phyloP scores from a whole-genome alignment of 2,329 filamentous ascomycete genomes.

The Phoma sp. region DNA sequence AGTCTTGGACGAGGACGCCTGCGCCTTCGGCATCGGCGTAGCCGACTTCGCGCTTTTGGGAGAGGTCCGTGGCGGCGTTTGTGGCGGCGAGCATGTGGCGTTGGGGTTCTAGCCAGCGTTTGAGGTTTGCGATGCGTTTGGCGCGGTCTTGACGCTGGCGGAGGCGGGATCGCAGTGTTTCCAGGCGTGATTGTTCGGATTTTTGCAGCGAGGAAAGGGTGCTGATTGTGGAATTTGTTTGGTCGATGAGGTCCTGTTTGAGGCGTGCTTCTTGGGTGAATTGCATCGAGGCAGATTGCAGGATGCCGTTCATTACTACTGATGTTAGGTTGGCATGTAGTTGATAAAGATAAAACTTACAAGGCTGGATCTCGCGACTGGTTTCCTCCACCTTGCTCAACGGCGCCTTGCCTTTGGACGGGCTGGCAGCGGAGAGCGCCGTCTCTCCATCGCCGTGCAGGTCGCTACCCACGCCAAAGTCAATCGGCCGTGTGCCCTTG shows the following conservation, averaged over 20 bases:
- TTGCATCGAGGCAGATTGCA: conserved; percentile 78
- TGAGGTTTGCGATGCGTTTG: conserved; percentile 79
- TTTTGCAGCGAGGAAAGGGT: conserved; percentile 80
- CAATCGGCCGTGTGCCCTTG: conserved; percentile 85
- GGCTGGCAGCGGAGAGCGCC: conserved; percentile 49
- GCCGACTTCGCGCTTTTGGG: conserved; percentile 54
- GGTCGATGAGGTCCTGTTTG: conserved; percentile 84
- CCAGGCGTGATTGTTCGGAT: conserved; percentile 76
- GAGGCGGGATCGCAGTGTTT: conserved; percentile 71
- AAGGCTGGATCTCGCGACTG: conserved; percentile 79
- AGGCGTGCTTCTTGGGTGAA: conserved; percentile 82
- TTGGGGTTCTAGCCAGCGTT: conserved; percentile 75
- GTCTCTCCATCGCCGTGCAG: conserved; percentile 49
- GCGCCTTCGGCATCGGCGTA: conserved; percentile 55
- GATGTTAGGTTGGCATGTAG: not conserved
- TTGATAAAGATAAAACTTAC: conserved; percentile 60
- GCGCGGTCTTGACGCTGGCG: conserved; percentile 70
- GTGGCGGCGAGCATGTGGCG: conserved; percentile 60
- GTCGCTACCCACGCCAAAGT: conserved; percentile 88
- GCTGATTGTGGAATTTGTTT: conserved; percentile 80
- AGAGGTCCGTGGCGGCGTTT: conserved; percentile 49
- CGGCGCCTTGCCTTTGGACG: conserved; percentile 48
- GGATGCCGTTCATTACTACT: conserved; percentile 77
- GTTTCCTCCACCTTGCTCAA: conserved; percentile 69
- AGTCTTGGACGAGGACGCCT: conserved; percentile 35